Evolutionary conservation across 1,284 basidiomycete genomes (phyloP), one percentile per base, ranked within the genome.

Genomic region (Ceraceosorus guamensis): DNA sequence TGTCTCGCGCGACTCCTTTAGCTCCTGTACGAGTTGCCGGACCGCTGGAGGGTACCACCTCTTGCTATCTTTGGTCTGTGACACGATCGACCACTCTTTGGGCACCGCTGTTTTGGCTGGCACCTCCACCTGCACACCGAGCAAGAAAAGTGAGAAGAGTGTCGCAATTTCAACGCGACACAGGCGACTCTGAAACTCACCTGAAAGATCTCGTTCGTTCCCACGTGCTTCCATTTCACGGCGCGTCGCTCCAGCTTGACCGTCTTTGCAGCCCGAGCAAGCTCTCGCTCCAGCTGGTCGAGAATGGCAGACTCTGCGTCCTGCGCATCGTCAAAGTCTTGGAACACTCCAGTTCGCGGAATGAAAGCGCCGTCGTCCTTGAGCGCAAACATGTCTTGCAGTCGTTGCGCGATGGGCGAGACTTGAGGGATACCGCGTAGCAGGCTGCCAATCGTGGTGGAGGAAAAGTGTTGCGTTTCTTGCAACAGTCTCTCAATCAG

Each of bases 121-220:
- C 53, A 76, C 70, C 50, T 76, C 73, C 43, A 76, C 54, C n/a
- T n/a, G n/a, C n/a, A n/a, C n/a, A n/a, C n/a, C n/a, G n/a, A n/a
- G n/a, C n/a, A n/a, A n/a, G n/a, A n/a, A n/a, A n/a, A n/a, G n/a
- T n/a, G n/a, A n/a, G n/a, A n/a, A n/a, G n/a, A n/a, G n/a, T n/a
- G n/a, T n/a, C n/a, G n/a, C n/a, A n/a, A n/a, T n/a, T n/a, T n/a
- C n/a, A n/a, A n/a, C n/a, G n/a, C n/a, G n/a, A n/a, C n/a, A n/a
- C n/a, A n/a, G n/a, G n/a, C n/a, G n/a, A n/a, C n/a, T n/a, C n/a
- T n/a, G n/a, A n/a, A n/a, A n/a, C n/a, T n/a, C n/a, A n/a, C n/a
- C 55, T 73, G 71, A 61, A 70, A 75, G 18, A 76, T 76, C 56
- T 76, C 73, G 54, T 76, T 76, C 46, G 72, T 69, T 39, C 73